phyloP scores from a whole-genome alignment of 305 asterid species.

The Fraxinus paxiana region DNA sequence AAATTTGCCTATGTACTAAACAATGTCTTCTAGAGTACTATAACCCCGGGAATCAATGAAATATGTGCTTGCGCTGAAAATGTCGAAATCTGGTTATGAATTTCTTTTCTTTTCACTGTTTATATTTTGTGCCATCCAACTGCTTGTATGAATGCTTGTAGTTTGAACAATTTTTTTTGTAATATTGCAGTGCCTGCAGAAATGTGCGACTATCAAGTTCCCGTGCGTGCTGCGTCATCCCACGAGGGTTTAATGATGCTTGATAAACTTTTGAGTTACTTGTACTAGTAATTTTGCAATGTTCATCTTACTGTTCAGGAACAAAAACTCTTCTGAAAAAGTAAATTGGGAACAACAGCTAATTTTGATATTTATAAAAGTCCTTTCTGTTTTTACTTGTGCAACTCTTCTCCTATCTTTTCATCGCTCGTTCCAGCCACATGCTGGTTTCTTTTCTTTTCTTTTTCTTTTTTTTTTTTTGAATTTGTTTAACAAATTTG shows the following conservation, averaged over 20 bases:
- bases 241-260: background rate
- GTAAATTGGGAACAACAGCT: background rate
- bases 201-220: background rate
- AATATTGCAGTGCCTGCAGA: background rate
- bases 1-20: background rate
- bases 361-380: background rate
- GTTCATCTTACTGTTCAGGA: background rate
- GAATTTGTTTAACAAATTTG: background rate
- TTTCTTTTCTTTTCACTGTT: background rate
- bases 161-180: background rate
- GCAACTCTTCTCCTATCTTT: background rate
- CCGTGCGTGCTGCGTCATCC: background rate
- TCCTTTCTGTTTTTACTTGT: background rate
- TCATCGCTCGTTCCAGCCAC: background rate
- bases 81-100: background rate
- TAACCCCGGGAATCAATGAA: background rate
- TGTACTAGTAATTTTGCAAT: background rate
- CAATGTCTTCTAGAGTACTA: background rate
- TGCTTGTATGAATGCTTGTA: background rate
- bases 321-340: background rate
- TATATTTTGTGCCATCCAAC: background rate
- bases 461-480: background rate
- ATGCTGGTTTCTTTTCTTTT: no score
- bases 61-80: background rate
- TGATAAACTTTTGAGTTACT: background rate